Percentiles rank a stretch among this genome's conserved stretches.
phyloP scores from a whole-genome alignment of 2,329 filamentous ascomycete species.

The Lomentospora prolificans region DNA sequence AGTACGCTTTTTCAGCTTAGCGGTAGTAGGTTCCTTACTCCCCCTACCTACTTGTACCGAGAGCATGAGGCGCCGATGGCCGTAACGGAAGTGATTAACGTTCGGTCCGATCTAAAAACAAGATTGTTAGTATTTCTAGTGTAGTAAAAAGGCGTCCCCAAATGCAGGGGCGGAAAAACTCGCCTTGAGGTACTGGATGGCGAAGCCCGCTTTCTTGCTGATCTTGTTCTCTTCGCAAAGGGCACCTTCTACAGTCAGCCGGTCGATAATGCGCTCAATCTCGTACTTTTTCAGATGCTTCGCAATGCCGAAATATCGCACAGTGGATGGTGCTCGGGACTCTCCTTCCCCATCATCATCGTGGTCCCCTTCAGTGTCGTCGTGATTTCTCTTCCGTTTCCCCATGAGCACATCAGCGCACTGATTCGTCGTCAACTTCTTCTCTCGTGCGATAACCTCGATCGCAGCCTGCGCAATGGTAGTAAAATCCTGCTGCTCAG shows the following conservation, averaged over 20 bases:
- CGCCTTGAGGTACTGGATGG: slow-evolving; percentile 63
- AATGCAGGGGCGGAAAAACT: neutral
- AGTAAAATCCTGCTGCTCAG: slow-evolving; percentile 69
- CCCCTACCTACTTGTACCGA: slow-evolving; percentile 28
- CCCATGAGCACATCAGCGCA: slow-evolving; percentile 81
- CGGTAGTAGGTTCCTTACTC: slow-evolving; percentile 16
- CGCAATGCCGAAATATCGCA: slow-evolving; percentile 60
- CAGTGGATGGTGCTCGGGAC: neutral
- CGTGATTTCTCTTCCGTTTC: slow-evolving; percentile 21
- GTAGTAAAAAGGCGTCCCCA: neutral
- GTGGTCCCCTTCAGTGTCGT: neutral
- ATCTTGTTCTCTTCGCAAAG: slow-evolving; percentile 61
- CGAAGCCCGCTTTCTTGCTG: slow-evolving; percentile 53
- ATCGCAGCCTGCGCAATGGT: slow-evolving; percentile 63
- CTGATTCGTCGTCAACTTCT: slow-evolving; percentile 61
- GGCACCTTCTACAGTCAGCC: slow-evolving; percentile 63
- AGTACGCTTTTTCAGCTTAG: slow-evolving; percentile 24
- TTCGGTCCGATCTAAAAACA: slow-evolving; percentile 26
- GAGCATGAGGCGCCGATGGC: slow-evolving; percentile 35
- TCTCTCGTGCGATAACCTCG: slow-evolving; percentile 48
- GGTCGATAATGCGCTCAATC: slow-evolving; percentile 74
- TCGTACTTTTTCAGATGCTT: slow-evolving; percentile 63
- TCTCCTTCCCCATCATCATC: slow-evolving; percentile 7
- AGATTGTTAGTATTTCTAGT: neutral
- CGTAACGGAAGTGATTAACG: slow-evolving; percentile 32